Percentiles rank a stretch among this genome's conserved stretches.
These are phyloP conservation scores for Nakazawaea siamensis DNA, from an alignment of 805 yeast species.

Conservation along the genomic window DNA sequence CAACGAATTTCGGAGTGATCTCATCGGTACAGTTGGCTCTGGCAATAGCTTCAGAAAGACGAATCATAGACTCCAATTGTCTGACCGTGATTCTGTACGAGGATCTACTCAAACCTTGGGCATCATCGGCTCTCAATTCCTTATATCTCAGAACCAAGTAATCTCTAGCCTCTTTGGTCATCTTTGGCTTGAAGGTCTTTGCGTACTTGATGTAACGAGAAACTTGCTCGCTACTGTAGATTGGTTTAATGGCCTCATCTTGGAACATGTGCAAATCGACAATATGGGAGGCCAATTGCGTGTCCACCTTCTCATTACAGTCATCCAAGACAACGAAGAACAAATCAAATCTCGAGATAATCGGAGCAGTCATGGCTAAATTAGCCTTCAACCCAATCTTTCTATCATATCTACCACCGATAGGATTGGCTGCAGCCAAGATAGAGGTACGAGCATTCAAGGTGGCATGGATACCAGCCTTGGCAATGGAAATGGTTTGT, in stretches of 20 bases:
- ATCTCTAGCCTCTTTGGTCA: constrained; percentile 76
- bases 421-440: constrained; percentile 97
- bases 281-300: constrained; percentile 85
- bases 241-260: constrained; percentile 86
- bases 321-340: constrained; percentile 94
- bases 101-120: constrained; percentile 78
- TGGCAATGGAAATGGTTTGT: constrained; percentile 96
- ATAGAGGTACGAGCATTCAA: constrained; percentile 94
- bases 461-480: constrained; percentile 98
- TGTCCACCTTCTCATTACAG: constrained; percentile 84
- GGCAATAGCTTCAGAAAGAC: constrained; percentile 94
- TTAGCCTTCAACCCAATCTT: constrained; percentile 78
- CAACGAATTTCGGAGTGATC: constrained; percentile 75
- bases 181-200: constrained; percentile 81
- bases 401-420: constrained; percentile 93
- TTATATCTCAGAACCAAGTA: constrained; percentile 72
- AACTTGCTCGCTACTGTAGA: constrained; percentile 81
- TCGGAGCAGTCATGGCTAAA: constrained; percentile 94
- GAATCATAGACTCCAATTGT: constrained; percentile 89
- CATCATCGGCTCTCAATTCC: constrained; percentile 81
- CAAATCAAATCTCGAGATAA: constrained; percentile 95
- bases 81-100: constrained; percentile 95
- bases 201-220: constrained; percentile 88
- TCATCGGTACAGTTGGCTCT: constrained; percentile 92
- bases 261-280: constrained; percentile 86